phyloP scores from a whole-genome alignment of 306 rosid genomes.

The Prunus mume region DNA sequence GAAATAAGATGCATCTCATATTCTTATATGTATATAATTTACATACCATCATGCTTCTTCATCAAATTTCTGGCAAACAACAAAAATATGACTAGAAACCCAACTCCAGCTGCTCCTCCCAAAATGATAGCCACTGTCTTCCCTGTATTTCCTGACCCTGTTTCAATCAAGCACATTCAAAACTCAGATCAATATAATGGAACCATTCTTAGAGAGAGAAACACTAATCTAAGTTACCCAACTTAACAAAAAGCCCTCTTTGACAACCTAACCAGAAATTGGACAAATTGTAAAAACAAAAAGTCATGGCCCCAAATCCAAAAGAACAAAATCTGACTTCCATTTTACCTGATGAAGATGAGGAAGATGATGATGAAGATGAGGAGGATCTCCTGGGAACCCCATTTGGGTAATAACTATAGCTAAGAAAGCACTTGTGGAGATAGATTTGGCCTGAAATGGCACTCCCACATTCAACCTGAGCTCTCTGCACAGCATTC shows the following conservation, averaged over 20 bases:
- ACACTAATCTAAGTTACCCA: not conserved
- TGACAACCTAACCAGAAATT: not conserved
- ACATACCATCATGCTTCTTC: slow-evolving; percentile 87
- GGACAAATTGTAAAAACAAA: not conserved
- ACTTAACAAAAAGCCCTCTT: not conserved
- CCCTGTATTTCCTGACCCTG: slow-evolving; percentile 66
- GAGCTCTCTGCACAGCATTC: slow-evolving; percentile 71
- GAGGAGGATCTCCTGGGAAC: slow-evolving; percentile 71
- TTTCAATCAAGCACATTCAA: slow-evolving; percentile 22
- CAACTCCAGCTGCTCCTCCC: slow-evolving; percentile 85
- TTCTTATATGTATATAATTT: slow-evolving; percentile 1
- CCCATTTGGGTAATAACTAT: slow-evolving; percentile 82
- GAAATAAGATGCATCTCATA: slow-evolving; percentile 2
- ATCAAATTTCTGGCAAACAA: slow-evolving; percentile 69
- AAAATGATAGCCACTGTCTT: slow-evolving; percentile 86
- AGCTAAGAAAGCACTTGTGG: slow-evolving; percentile 83
- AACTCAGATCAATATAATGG: not conserved
- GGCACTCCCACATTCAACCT: slow-evolving; percentile 81
- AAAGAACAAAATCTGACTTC: not conserved
- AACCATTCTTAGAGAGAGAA: not conserved
- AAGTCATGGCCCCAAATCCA: not conserved
- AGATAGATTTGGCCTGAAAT: slow-evolving; percentile 82
- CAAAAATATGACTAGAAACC: slow-evolving; percentile 70
- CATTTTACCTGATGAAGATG: slow-evolving; percentile 59
- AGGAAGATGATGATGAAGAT: slow-evolving; percentile 38